Base-by-base conservation (phyloP, 768 basidiomycete genomes). In the Boletus rubescentipes region DNA sequence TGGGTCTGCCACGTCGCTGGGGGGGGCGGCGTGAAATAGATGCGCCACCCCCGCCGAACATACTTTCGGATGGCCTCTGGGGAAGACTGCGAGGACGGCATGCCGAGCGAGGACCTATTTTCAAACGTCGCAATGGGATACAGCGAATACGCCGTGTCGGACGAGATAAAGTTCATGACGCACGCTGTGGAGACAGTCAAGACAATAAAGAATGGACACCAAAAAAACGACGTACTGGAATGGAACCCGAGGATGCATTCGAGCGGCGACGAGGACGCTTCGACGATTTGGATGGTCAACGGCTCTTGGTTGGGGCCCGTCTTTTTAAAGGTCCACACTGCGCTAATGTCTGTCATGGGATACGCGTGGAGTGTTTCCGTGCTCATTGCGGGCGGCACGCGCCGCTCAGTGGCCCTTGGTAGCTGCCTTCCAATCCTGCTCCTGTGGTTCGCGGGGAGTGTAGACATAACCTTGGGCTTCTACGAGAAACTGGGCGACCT, bases 111-210 rank as follows among this genome's bases (percentile, higher is more conserved):
- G 5, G 59, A 50, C 12, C 70, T 59, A 12, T 70, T 49, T 16
- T 74, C 67, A 41, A 77, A 75, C 0, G 78, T 80, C 0, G 71
- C 73, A 1, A 53, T 29, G 1, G 79, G 79, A 57, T 73, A 80
- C 5, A 78, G 54, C 1, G 70, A 70, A 50, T 75, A 77, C 0
- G 77, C 79, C 0, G 61, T 62, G 7, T 74, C 63, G 55, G 70
- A 71, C 0, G 73, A 66, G 49, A 79, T 77, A 1, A 78, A 46
- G 50, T 80, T 80, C 57, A 58, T 58, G 31, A 59, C 57, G 4
- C 58, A 60, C 5, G 58, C 58, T 59, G n/a, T 18, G 29, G 9
- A 7, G 15, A 2, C 15, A 6, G 5, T 50, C 73, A 78, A 40
- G 10, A 46, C 38, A 11, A 4, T 35, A 3, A 26, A 26, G 14